Base-by-base conservation (phyloP, 2,329 filamentous ascomycete genomes). In the Chaetomiaceae sp. region DNA sequence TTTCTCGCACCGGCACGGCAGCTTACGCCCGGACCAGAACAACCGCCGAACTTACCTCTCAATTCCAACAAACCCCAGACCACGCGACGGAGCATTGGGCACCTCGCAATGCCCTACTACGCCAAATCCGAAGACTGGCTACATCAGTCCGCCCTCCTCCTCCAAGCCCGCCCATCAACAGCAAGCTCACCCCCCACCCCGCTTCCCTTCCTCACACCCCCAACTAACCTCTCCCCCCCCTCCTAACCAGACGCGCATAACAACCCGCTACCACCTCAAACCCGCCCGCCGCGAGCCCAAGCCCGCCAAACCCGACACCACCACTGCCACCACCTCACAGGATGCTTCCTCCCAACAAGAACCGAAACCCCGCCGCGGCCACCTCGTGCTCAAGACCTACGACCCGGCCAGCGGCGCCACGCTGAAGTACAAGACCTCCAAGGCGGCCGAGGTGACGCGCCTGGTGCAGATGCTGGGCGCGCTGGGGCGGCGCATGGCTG, bases 341-440 rank as follows among this genome's bases (percentile, higher is more conserved):
- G 22, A 24, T 24, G 22, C 22, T 9, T 57, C 60, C 29, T 37
- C n/a, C 45, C 58, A 41, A 50, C 56, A 50, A 49, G 53, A 63
- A 38, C 46, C 67, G 4, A 24, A 5, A 73, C 69, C 78, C 2
- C 73, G 82, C 4, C 76, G 76, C 54, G 89, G 84, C 54, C 79
- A 75, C 45, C 82, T 98, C 42, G 84, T 82, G 4, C 71, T 98
- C 51, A 97, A 95, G 71, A 93, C 93, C 4, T 97, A 83, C 70
- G 88, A 96, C 65, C 86, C 93, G 1, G 72, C 71, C 34, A 85
- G 83, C 45, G 93, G 93, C 60, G 83, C 84, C 48, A 84, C 84
- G 51, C 76, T 98, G 53, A 95, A 96, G 69, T 97, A 96, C 73
- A 78, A 80, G 63, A 98, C 93, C 29, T 84, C 84, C 62, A 95